Conservation (phyloP, 2,329 filamentous ascomycete genomes). For the Ophiostoma ulmi region DNA sequence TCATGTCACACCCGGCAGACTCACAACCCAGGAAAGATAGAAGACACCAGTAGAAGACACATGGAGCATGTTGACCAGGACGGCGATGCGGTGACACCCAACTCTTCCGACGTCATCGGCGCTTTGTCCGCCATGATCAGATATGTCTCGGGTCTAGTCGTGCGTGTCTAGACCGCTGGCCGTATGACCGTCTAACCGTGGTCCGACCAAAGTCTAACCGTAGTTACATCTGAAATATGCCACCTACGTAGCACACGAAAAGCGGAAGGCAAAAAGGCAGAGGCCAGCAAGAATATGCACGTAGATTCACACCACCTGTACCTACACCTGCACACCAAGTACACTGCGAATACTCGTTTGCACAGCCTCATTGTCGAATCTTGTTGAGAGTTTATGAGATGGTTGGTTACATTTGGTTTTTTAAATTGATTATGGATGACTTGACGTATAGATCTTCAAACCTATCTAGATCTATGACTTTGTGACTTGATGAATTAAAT, state of each 20-base stretch:
- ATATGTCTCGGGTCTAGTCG: background rate
- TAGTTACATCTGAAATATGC: background rate
- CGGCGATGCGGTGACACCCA: background rate
- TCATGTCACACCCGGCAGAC: background rate
- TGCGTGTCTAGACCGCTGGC: background rate
- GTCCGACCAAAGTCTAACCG: too few species aligned
- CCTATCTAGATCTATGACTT: too few species aligned
- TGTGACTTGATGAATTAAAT: too few species aligned
- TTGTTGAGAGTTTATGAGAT: background rate
- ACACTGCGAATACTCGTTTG: background rate
- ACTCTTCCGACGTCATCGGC: background rate
- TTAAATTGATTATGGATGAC: background rate
- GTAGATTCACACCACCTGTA: background rate
- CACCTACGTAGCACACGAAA: constrained; percentile 4
- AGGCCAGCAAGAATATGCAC: background rate
- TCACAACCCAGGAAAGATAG: too few species aligned
- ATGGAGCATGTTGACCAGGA: too few species aligned
- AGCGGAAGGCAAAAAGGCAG: too few species aligned
- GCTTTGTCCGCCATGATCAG: constrained; percentile 7
- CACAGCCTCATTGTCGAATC: background rate
- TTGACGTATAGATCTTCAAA: background rate
- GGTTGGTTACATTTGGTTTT: background rate
- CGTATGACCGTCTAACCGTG: background rate
- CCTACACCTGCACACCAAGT: background rate
- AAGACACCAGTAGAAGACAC: too few species aligned